Conservation (phyloP, 495 filamentous ascomycete genomes). For the Rhizodiscina lignyota region DNA sequence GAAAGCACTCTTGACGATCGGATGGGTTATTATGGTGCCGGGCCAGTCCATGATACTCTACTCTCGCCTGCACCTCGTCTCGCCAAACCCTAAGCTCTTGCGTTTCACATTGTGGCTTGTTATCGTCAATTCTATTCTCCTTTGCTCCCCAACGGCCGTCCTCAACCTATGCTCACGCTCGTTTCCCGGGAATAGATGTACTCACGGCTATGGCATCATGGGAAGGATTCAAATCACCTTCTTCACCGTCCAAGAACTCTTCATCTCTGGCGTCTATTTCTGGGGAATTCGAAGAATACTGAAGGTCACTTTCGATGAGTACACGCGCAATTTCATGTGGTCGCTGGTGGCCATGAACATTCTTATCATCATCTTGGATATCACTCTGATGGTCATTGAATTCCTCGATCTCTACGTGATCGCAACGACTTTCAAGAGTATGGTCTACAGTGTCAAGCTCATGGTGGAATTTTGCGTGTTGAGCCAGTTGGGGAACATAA, state of each 20-base stretch:
- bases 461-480: constrained; percentile 51
- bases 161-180: too few relatives aligned
- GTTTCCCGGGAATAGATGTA: constrained; percentile 14
- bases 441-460: constrained; percentile 47
- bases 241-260: constrained; percentile 44
- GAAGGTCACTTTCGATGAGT: constrained; percentile 25
- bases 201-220: constrained; percentile 34
- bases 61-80: constrained; percentile 48
- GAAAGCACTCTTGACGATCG: constrained; percentile 31
- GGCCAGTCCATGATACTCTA: constrained; percentile 51
- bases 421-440: constrained; percentile 42
- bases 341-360: constrained; percentile 42
- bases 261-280: constrained; percentile 45
- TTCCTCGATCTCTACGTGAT: constrained; percentile 39
- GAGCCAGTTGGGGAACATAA: too few relatives aligned
- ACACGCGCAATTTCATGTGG: constrained; percentile 35
- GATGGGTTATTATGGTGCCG: constrained; percentile 50
- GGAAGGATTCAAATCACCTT: constrained; percentile 49
- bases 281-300: constrained; percentile 35
- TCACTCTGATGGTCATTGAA: constrained; percentile 38
- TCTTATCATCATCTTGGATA: constrained; percentile 38
- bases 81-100: constrained; percentile 29
- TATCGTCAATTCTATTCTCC: too few relatives aligned
- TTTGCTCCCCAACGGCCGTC: too few relatives aligned
- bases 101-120: too few relatives aligned